Evolutionary conservation across 2,329 filamentous ascomycete species (phyloP), one percentile per base, ranked within the genome.

Genomic region (Pseudogymnoascus pannorum): DNA sequence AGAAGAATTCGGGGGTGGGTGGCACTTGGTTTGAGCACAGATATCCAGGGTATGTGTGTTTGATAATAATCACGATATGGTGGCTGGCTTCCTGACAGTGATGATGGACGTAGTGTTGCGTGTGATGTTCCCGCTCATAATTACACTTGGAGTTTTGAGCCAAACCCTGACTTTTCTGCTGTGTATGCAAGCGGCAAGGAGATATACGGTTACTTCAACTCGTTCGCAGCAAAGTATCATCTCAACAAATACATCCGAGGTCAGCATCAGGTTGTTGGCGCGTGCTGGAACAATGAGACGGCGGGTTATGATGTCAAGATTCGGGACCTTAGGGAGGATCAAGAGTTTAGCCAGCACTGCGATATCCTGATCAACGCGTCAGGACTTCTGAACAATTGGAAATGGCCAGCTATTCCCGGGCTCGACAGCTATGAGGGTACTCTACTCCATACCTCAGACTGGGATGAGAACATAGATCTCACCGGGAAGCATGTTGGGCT

Each of bases 181-280:
- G 77, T 81, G 59, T 84, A 82, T 63, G 80, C 83, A 0, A 78
- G 78, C 0, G 81, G 85, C 64, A 77, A 82, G 65, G 83, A 86
- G 67, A 82, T 86, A 22, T 74, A 78, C 74, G 73, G 62, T 4
- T 81, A 81, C 62, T 72, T 81, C 0, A 68, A 76, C 61, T 78
- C 77, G 64, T 76, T 82, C 14, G 78, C 75, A 64, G 71, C 79
- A 3, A 74, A 73, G 0, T 81, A 79, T 61, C 77, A 75, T 48
- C 71, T 82, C 2, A 72, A 76, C 40, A 80, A 81, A 63, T 80
- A 79, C 68, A 81, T 82, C 69, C 26, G 68, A 11, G 7, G 5
- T 5, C 5, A n/a, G 78, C 77, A 69, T 1, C 80, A 82, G 71
- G 76, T 78, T 60, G 78, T 75, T 7, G 73, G 79, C 1, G 78